These are phyloP conservation scores for Plasmodium vinckei DNA, from an alignment of 169 alveolate species.

Conservation along the genomic window DNA sequence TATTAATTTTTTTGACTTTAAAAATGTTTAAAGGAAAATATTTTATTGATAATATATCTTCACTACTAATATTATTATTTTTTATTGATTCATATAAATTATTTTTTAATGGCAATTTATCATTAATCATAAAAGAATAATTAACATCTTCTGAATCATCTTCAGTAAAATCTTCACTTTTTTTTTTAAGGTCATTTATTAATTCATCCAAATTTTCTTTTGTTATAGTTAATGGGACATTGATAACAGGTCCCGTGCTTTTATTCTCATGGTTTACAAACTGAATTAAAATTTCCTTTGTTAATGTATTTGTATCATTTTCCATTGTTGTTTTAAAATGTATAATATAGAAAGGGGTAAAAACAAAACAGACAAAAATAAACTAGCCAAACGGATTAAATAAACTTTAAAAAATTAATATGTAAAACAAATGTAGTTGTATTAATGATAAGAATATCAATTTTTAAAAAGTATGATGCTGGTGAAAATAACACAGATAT, in stretches of 20 bases:
- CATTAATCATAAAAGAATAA: constrained; percentile 83
- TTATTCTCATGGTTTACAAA: constrained; percentile 74
- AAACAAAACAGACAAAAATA: too few species aligned
- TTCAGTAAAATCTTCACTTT: constrained; percentile 51
- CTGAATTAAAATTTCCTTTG: constrained; percentile 60
- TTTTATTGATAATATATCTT: constrained; percentile 83
- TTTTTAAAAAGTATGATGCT: too few species aligned
- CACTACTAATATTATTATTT: constrained; percentile 83
- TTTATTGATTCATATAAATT: constrained; percentile 81
- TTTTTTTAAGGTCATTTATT: constrained; percentile 77
- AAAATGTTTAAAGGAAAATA: constrained; percentile 88
- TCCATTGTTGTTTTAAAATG: constrained; percentile 17
- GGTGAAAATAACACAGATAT: too few species aligned
- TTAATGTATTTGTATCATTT: background rate
- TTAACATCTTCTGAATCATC: constrained; percentile 78
- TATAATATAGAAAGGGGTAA: too few species aligned
- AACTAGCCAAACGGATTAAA: too few species aligned
- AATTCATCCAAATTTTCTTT: constrained; percentile 83
- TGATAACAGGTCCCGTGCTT: constrained; percentile 68
- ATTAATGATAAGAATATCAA: too few species aligned
- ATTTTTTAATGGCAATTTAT: constrained; percentile 80
- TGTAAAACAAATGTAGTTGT: too few species aligned
- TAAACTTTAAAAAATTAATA: too few species aligned
- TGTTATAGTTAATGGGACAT: constrained; percentile 78
- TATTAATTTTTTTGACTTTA: constrained; percentile 90